These are phyloP conservation scores for Umbelopsis sp. DNA, from an alignment of 371 early-diverging fungal species.

Conservation along the genomic window DNA sequence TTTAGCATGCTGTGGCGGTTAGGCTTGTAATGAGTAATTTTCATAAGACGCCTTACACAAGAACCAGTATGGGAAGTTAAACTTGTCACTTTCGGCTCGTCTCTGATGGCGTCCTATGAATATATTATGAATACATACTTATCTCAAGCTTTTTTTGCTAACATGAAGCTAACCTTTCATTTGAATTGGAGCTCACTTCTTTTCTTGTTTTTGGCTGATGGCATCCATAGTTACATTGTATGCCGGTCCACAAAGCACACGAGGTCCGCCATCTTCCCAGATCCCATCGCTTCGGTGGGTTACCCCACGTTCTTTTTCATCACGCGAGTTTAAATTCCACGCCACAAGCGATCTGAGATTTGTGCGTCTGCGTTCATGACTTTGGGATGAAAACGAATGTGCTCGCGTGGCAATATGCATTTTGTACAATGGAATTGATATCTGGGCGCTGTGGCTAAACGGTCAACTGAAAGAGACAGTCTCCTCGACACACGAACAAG, in stretches of 20 bases:
- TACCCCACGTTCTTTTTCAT: background rate
- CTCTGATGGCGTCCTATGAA: no score
- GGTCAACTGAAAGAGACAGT: background rate
- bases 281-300: background rate
- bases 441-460: background rate
- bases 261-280: background rate
- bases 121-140: no score
- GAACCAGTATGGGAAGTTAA: background rate
- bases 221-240: background rate
- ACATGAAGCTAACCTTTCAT: no score
- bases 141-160: no score
- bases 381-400: background rate
- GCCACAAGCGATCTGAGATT: background rate
- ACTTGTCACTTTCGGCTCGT: background rate
- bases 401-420: conserved; percentile 1
- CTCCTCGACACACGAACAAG: no score
- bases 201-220: background rate
- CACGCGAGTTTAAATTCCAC: background rate
- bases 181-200: no score
- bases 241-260: background rate
- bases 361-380: background rate
- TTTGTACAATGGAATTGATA: background rate
- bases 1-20: background rate
- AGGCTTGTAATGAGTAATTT: background rate
- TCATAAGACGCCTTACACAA: background rate